Evolutionary conservation across 2,329 filamentous ascomycete species (phyloP).

Genomic region (Curvularia eragrostidis): DNA sequence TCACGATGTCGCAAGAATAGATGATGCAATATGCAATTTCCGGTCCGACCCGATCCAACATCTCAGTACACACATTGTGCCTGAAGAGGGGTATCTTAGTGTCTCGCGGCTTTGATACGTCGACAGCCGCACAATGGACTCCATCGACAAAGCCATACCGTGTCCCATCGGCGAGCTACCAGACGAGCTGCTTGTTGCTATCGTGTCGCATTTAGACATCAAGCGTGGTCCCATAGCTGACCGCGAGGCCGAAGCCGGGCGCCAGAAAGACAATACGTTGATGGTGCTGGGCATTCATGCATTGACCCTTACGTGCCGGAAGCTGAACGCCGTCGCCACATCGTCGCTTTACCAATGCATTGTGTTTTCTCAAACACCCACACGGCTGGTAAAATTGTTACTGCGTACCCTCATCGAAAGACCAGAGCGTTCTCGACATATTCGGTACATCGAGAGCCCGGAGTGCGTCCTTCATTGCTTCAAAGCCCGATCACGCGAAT

Average conservation of each 20-base stretch:
- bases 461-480: not conserved
- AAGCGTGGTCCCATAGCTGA: not conserved
- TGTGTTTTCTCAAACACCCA: constrained; percentile 18
- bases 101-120: constrained; percentile 7
- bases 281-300: constrained; percentile 14
- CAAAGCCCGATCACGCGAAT: not conserved
- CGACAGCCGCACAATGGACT: not conserved
- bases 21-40: not conserved
- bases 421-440: not conserved
- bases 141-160: not conserved
- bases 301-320: constrained; percentile 23
- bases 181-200: not conserved
- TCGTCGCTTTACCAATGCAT: constrained; percentile 28
- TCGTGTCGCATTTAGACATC: not conserved
- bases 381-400: constrained; percentile 42
- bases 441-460: not conserved
- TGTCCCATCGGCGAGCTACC: not conserved
- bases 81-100: not conserved
- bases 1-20: not conserved
- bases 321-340: constrained; percentile 19
- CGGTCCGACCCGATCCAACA: constrained; percentile 1
- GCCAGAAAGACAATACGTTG: constrained; percentile 4
- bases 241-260: not conserved
- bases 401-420: not conserved
- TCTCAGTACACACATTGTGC: not conserved